These are phyloP conservation scores for Rhodosporidiobolus sp. DNA, from an alignment of 768 basidiomycete genomes.

Conservation along the genomic window DNA sequence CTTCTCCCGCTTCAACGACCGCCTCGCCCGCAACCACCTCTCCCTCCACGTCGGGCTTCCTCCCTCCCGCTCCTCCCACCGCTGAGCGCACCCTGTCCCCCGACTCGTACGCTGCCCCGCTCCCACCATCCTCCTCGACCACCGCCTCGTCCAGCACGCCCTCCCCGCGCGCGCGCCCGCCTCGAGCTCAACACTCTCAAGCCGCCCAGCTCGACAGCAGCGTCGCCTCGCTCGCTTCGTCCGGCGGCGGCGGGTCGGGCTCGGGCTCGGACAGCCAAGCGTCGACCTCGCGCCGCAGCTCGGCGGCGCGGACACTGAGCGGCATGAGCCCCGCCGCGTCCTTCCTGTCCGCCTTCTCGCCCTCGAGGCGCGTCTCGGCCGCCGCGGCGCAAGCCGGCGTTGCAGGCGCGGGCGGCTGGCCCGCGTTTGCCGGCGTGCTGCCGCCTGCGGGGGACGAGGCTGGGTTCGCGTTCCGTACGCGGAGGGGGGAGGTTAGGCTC, in stretches of 20 bases:
- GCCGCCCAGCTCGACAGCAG: no score
- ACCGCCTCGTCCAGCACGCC: no score
- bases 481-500: background rate
- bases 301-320: background rate
- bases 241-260: no score
- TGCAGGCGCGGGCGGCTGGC: constrained; percentile 1
- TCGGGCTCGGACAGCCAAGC: no score
- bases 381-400: background rate
- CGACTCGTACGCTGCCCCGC: background rate
- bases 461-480: constrained; percentile 8
- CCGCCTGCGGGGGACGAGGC: constrained; percentile 17
- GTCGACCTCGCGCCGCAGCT: background rate
- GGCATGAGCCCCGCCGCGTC: constrained; percentile 35
- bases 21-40: background rate
- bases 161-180: no score
- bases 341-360: constrained; percentile 40
- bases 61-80: background rate
- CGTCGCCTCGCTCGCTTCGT: no score
- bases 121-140: no score
- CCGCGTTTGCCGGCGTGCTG: background rate
- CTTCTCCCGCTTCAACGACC: background rate
- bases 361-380: background rate
- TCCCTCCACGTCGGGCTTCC: background rate
- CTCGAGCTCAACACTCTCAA: no score
- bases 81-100: background rate